A percentile compares a stretch with the other conserved stretches of the same genome.
These are phyloP conservation scores for Aspergillus novofumigatus DNA, from an alignment of 2,329 filamentous ascomycete species.

Conservation along the genomic window DNA sequence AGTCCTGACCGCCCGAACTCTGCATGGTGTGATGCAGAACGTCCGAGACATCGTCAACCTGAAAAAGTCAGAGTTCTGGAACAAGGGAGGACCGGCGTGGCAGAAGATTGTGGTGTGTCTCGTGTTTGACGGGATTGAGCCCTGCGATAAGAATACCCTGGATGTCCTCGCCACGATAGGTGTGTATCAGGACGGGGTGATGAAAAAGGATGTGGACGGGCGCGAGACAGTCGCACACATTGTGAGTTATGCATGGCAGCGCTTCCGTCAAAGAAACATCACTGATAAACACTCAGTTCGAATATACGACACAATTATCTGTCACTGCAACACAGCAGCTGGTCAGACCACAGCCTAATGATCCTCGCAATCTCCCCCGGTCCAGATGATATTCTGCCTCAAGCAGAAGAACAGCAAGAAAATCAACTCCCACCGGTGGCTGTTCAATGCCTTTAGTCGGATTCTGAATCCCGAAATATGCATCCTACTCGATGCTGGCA, in stretches of 20 bases:
- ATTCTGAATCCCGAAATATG: constrained; percentile 96
- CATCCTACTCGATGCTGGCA: constrained; percentile 94
- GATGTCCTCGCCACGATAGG: constrained; percentile 92
- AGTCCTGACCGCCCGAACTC: constrained; percentile 79
- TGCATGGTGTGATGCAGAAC: constrained; percentile 98
- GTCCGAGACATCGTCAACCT: constrained; percentile 97
- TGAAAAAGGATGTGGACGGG: constrained; percentile 97
- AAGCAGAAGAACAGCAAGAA: constrained; percentile 99
- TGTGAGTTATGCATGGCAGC: constrained; percentile 32
- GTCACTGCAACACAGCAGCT: constrained; percentile 97
- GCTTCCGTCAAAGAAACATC: neutral
- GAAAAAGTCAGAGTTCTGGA: constrained; percentile 99
- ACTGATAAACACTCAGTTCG: constrained; percentile 56
- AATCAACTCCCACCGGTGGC: constrained; percentile 99
- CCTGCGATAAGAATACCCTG: constrained; percentile 91
- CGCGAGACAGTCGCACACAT: constrained; percentile 96
- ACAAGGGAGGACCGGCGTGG: constrained; percentile 97
- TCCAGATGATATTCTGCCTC: constrained; percentile 99
- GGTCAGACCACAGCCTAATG: constrained; percentile 83
- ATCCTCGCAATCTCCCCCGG: constrained; percentile 82
- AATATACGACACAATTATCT: constrained; percentile 96
- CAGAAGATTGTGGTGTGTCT: constrained; percentile 98
- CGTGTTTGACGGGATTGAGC: constrained; percentile 97
- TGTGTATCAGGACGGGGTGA: constrained; percentile 95
- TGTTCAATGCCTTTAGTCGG: constrained; percentile 96